Conservation (phyloP, 345 rosid species). For the Arabidopsis suecica region DNA sequence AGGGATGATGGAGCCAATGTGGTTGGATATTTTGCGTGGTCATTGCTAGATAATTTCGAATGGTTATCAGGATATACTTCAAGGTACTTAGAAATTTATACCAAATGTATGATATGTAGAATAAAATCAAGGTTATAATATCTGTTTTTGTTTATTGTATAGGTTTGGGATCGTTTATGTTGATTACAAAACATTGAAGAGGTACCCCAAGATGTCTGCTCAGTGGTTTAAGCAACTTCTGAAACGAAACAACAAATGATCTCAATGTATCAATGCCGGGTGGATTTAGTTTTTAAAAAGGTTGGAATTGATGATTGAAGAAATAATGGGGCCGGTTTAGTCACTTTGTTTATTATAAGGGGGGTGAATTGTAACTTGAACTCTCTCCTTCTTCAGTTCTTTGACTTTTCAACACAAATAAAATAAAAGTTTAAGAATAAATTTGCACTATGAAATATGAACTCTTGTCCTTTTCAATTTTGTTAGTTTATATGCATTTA, state of each 20-base stretch:
- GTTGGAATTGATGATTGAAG: constrained; percentile 3
- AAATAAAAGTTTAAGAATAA: not conserved
- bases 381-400: not conserved
- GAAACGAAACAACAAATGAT: constrained; percentile 43
- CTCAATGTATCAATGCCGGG: not conserved
- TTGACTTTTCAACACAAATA: constrained; percentile 15
- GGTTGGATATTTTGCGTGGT: constrained; percentile 92
- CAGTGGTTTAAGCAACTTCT: constrained; percentile 83
- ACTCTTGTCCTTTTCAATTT: too few relatives aligned
- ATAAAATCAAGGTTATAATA: not conserved
- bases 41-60: constrained; percentile 94
- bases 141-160: not conserved
- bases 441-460: not conserved
- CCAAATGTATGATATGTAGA: not conserved
- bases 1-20: constrained; percentile 83
- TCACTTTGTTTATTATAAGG: constrained; percentile 16
- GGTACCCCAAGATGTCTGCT: constrained; percentile 94
- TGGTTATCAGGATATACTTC: constrained; percentile 95
- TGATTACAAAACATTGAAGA: constrained; percentile 67
- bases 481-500: not conserved
- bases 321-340: constrained; percentile 8
- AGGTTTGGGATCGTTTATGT: constrained; percentile 90
- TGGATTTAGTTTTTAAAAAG: not conserved
- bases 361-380: constrained; percentile 11
- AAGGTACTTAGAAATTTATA: constrained; percentile 40